These are phyloP conservation scores for Hericium rajendrae DNA, from an alignment of 768 basidiomycete genomes.

Conservation along the genomic window DNA sequence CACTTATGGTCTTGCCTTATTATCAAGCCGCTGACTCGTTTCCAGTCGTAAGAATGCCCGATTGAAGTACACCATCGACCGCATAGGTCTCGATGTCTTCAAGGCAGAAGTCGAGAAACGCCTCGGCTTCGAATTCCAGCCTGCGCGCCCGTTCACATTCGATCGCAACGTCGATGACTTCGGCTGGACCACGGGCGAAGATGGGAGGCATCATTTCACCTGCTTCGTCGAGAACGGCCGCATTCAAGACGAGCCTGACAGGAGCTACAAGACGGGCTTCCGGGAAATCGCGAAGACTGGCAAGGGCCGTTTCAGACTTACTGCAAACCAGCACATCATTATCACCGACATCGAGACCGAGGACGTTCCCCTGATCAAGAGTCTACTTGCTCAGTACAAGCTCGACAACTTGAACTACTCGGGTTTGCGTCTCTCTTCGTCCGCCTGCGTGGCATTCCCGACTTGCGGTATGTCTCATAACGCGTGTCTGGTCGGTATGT, in stretches of 20 bases:
- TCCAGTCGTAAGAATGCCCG: conserved; percentile 61
- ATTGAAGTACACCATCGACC: conserved; percentile 94
- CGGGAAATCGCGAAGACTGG: conserved; percentile 89
- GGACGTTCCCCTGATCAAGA: conserved; percentile 71
- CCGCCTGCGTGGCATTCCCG: conserved; percentile 96
- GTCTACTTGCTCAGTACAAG: conserved; percentile 72
- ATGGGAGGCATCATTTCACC: conserved; percentile 87
- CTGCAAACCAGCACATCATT: conserved; percentile 90
- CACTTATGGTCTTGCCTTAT: neutral
- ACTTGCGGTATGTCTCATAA: conserved; percentile 55
- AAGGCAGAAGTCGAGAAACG: conserved; percentile 84
- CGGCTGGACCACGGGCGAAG: conserved; percentile 83
- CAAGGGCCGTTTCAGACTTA: conserved; percentile 89
- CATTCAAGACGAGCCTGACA: conserved; percentile 86
- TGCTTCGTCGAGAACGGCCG: conserved; percentile 97
- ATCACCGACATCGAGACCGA: conserved; percentile 72
- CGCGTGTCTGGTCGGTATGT: no score
- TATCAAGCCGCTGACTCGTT: neutral
- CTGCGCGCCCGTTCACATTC: conserved; percentile 72
- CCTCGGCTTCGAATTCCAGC: conserved; percentile 67
- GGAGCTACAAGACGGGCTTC: conserved; percentile 87
- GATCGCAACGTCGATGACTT: conserved; percentile 88
- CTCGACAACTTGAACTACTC: conserved; percentile 78
- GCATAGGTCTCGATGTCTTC: conserved; percentile 84
- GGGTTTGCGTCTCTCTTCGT: conserved; percentile 77